phyloP scores from a whole-genome alignment of 305 asterid species.

The Solanum hybrid region DNA sequence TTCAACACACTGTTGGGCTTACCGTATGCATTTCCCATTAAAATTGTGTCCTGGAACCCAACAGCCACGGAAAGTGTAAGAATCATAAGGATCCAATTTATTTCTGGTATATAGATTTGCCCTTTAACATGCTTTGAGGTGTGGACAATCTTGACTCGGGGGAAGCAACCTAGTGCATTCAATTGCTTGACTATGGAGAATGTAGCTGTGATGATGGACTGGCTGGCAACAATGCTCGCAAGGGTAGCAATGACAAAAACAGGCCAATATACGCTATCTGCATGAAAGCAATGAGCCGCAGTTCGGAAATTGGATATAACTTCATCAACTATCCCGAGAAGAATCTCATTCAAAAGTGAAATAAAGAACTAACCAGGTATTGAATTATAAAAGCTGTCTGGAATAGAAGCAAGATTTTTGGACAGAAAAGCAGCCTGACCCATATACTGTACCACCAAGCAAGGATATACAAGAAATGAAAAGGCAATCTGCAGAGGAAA shows the following conservation, averaged over 20 bases:
- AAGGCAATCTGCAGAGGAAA: conserved; percentile 68
- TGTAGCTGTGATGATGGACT: conserved; percentile 63
- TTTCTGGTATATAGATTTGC: conserved; percentile 77
- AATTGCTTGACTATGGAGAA: conserved; percentile 63
- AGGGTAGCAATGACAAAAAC: conserved; percentile 51
- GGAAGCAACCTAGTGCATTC: conserved; percentile 58
- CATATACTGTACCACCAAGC: conserved; percentile 93
- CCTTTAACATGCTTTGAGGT: conserved; percentile 66
- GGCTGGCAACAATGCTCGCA: conserved; percentile 58
- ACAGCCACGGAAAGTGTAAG: conserved; percentile 66
- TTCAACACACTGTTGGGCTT: conserved; percentile 16
- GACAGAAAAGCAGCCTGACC: conserved; percentile 97
- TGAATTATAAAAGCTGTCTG: conserved; percentile 68
- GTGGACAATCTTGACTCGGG: conserved; percentile 76
- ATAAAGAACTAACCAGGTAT: conserved; percentile 64
- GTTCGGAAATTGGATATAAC: not conserved
- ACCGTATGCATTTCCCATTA: conserved; percentile 89
- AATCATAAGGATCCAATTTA: conserved; percentile 78
- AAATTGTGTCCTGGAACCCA: conserved; percentile 49
- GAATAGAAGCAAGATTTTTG: conserved; percentile 44
- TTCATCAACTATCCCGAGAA: not conserved
- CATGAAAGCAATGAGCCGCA: conserved; percentile 11
- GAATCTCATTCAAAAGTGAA: not conserved
- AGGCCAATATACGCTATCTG: conserved; percentile 69
- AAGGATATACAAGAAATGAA: conserved; percentile 68